Evolutionary conservation across 345 rosid species (phyloP).

Genomic region (Boechera retrofracta): DNA sequence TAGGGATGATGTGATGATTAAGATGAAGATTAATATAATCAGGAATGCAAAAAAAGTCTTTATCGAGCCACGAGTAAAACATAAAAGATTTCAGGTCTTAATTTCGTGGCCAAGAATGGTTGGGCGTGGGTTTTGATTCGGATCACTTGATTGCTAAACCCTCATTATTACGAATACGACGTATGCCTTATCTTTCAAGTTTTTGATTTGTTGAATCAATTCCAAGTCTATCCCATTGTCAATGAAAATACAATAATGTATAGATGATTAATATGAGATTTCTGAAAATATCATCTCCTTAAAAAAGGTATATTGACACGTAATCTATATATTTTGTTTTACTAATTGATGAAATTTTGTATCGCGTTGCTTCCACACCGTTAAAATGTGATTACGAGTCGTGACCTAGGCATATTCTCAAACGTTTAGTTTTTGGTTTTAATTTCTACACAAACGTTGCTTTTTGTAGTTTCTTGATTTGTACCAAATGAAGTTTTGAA

Average conservation of each 20-base stretch:
- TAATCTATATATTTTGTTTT: not conserved
- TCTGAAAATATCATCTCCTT: not conserved
- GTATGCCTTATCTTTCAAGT: slow-evolving; percentile 1
- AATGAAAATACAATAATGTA: not conserved
- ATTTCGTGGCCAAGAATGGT: slow-evolving; percentile 30
- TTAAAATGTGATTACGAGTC: not conserved
- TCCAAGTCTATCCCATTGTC: slow-evolving; percentile 15
- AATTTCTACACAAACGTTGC: not conserved
- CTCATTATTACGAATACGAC: slow-evolving; percentile 20
- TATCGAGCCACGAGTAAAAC: slow-evolving; percentile 35
- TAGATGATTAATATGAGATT: not conserved
- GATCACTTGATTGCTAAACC: slow-evolving; percentile 19
- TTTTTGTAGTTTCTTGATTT: slow-evolving; percentile 2
- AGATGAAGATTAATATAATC: slow-evolving; percentile 9
- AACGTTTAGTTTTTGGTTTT: not conserved
- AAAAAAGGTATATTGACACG: not conserved
- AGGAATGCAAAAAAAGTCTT: slow-evolving; percentile 20
- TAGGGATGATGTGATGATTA: slow-evolving; percentile 19
- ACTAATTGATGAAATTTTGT: not conserved
- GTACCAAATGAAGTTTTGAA: not conserved
- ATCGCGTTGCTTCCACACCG: not conserved
- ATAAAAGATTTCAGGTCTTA: slow-evolving; percentile 4
- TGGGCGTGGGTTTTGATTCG: slow-evolving; percentile 23
- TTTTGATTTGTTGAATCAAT: slow-evolving; percentile 15
- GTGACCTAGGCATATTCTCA: not conserved